Evolutionary conservation across 306 rosid species (phyloP).

Genomic region (Gynostemma pentaphyllum): DNA sequence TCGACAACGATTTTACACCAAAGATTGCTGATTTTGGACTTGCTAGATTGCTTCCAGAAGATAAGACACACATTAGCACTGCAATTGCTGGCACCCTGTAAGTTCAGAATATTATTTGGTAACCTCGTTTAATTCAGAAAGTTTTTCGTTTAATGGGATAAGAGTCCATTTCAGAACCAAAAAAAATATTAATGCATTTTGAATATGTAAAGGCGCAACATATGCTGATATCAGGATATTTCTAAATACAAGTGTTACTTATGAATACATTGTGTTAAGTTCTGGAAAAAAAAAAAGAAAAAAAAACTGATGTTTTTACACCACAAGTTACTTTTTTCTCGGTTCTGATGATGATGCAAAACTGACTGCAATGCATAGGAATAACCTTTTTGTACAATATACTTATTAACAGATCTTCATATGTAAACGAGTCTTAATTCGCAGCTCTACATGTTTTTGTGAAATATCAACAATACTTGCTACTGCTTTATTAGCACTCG

Average conservation of each 20-base stretch:
- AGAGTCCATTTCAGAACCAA: not conserved
- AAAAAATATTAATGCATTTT: not conserved
- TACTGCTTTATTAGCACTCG: not conserved
- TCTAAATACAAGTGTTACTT: not conserved
- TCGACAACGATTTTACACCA: conserved; percentile 44
- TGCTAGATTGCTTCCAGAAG: conserved; percentile 25
- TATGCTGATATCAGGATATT: not conserved
- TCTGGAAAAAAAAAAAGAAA: not conserved
- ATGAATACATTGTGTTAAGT: not conserved
- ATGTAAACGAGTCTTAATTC: not conserved
- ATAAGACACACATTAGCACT: conserved; percentile 39
- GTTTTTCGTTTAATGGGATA: not conserved
- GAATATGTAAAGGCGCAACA: not conserved
- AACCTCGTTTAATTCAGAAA: not conserved
- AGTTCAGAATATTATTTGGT: conserved; percentile 9
- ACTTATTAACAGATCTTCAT: not conserved
- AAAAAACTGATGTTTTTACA: not conserved
- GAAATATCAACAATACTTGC: not conserved
- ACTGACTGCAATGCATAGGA: not conserved
- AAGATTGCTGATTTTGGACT: conserved; percentile 68
- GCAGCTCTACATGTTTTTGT: not conserved
- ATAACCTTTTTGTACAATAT: not conserved
- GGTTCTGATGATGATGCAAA: not conserved
- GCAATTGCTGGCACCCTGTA: conserved; percentile 47
- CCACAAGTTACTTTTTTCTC: not conserved